phyloP scores from a whole-genome alignment of 805 yeast genomes.

The Ogataea nonfermentans region DNA sequence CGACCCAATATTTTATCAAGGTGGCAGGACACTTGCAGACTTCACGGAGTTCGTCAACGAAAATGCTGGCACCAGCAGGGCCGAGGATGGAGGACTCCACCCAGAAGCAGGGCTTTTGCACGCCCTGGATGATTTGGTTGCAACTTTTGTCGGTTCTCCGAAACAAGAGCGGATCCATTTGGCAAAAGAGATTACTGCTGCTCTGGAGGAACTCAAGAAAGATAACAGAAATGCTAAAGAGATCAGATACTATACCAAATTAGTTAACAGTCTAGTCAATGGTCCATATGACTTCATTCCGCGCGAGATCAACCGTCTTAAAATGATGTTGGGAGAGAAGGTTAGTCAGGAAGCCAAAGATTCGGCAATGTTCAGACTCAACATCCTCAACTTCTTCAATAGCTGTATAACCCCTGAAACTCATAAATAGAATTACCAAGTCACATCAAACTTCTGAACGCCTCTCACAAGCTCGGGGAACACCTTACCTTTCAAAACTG shows the following conservation, averaged over 20 bases:
- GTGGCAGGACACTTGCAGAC: constrained; percentile 44
- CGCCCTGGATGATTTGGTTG: constrained; percentile 32
- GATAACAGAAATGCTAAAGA: constrained; percentile 22
- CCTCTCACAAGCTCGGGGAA: constrained; percentile 69
- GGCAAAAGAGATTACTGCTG: constrained; percentile 36
- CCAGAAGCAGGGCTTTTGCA: constrained; percentile 40
- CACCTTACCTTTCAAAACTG: constrained; percentile 65
- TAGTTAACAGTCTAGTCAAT: constrained; percentile 43
- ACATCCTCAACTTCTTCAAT: constrained; percentile 42
- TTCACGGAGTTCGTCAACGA: constrained; percentile 51
- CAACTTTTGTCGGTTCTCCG: constrained; percentile 32
- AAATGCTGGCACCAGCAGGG: constrained; percentile 40
- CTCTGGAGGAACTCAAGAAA: constrained; percentile 35
- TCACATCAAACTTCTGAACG: constrained; percentile 50
- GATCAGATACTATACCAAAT: constrained; percentile 47
- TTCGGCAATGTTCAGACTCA: constrained; percentile 48
- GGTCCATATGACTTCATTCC: constrained; percentile 44
- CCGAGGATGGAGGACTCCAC: constrained; percentile 40
- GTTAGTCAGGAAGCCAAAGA: constrained; percentile 47
- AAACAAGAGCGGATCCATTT: constrained; percentile 25
- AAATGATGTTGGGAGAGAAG: constrained; percentile 38
- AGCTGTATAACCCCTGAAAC: constrained; percentile 16
- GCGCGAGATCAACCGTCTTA: constrained; percentile 47
- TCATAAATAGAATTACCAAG: constrained; percentile 33
- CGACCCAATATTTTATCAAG: constrained; percentile 35